Percentiles rank a stretch among this genome's conserved stretches.
Conservation (phyloP, 2,329 filamentous ascomycete species). For the Cytospora schulzeri region DNA sequence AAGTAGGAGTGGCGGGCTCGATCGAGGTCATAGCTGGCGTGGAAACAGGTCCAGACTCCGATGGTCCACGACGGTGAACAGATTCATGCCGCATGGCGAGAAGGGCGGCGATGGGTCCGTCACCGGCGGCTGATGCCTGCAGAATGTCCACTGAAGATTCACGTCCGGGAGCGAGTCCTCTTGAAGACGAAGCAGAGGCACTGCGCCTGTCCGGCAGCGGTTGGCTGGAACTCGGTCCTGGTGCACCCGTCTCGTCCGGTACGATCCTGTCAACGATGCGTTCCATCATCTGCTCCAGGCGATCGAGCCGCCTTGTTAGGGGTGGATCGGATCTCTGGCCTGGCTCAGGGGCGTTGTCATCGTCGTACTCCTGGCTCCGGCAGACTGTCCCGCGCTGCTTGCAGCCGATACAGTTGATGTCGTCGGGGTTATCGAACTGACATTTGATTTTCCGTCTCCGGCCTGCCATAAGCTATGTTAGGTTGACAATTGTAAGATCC, state of each 20-base stretch:
- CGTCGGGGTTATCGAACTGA: slow-evolving; percentile 43
- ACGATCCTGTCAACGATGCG: slow-evolving; percentile 45
- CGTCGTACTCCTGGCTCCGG: slow-evolving; percentile 48
- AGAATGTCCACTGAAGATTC: slow-evolving; percentile 33
- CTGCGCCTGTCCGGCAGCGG: slow-evolving; percentile 28
- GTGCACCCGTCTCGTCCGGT: slow-evolving; percentile 26
- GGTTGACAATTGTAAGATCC: background rate
- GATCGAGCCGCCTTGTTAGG: slow-evolving; percentile 46
- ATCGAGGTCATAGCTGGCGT: slow-evolving; percentile 28
- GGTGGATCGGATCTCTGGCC: slow-evolving; percentile 39
- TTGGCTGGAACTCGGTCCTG: slow-evolving; percentile 6
- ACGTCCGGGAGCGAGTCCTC: slow-evolving; percentile 31
- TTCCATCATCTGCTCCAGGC: slow-evolving; percentile 51
- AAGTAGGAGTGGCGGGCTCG: slow-evolving; percentile 24
- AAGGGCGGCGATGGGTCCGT: slow-evolving; percentile 36
- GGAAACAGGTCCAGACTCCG: slow-evolving; percentile 28
- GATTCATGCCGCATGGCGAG: slow-evolving; percentile 32
- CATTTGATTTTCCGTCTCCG: slow-evolving; percentile 53
- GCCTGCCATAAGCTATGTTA: slow-evolving; percentile 33
- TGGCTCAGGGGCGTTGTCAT: slow-evolving; percentile 36
- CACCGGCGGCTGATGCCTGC: slow-evolving; percentile 35
- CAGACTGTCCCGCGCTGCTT: slow-evolving; percentile 44
- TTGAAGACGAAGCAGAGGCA: slow-evolving; percentile 22
- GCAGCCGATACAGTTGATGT: slow-evolving; percentile 47
- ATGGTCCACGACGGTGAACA: slow-evolving; percentile 18